Base-by-base conservation (phyloP, 2,329 filamentous ascomycete genomes). In the Cladosporium oxysporum region DNA sequence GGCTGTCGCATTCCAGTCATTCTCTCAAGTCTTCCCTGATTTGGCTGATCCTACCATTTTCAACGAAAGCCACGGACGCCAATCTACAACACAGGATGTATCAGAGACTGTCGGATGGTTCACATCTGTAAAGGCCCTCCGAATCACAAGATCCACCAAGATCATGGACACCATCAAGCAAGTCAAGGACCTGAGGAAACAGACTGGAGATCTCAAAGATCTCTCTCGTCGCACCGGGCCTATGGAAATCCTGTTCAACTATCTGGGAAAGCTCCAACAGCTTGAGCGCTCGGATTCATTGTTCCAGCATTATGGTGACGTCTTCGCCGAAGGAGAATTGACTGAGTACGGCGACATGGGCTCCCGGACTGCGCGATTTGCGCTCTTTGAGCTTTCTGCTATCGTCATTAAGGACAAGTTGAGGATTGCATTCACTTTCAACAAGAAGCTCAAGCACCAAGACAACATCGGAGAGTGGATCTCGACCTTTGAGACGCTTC, bases 401-500 rank as follows among this genome's bases (percentile, higher is more conserved):
- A 63, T 63, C 23, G 61, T 63, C 4, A 63, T 63, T 50, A 63
- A 63, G 14, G 61, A 63, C 33, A 63, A 57, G 50, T 23, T 63
- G 50, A 35, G 61, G 23, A 63, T 63, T 23, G 61, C 61, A n/a
- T 63, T 63, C 61, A 63, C 61, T 5, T 63, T 63, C 50, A 63
- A 63, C 50, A 63, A 63, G 35, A 63, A 57, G 14, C 61, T 63
- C 18, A 23, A 63, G 35, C 33, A 63, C n/a, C 61, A 63, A 57
- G 50, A 57, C 35, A 63, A 47, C 49, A 63, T 63, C 12, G 61
- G 35, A 3, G 26, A 57, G 11, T 63, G 61, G 61, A 63, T 65
- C 21, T 65, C 62, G 7, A 52, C 37, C 62, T 58, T 53, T 14
- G 62, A 65, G 44, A 29, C 31, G 18, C 35, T 55, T 14, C 55